phyloP scores from a whole-genome alignment of 805 yeast genomes.

The Spathaspora passalidarum region DNA sequence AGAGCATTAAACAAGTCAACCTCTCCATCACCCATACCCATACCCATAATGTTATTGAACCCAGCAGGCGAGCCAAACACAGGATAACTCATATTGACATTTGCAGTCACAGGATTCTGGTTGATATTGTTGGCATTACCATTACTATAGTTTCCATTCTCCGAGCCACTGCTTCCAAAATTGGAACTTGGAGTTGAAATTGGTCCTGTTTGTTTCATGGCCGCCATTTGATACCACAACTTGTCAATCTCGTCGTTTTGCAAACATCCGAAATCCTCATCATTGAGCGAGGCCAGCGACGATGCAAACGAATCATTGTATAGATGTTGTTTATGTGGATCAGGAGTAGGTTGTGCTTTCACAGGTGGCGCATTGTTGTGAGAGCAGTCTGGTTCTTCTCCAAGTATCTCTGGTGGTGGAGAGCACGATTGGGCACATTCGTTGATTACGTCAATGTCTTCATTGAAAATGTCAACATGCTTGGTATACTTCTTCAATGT shows the following conservation, averaged over 20 bases:
- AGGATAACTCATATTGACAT: background rate
- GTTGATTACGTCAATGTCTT: background rate
- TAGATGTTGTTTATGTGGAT: background rate
- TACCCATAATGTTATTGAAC: too few relatives aligned
- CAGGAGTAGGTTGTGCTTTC: too few relatives aligned
- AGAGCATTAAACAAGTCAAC: background rate
- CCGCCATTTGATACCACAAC: slow-evolving; percentile 31
- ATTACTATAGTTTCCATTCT: too few relatives aligned
- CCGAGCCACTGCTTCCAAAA: too few relatives aligned
- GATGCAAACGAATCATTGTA: background rate
- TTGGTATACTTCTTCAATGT: slow-evolving; percentile 13
- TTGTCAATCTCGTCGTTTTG: slow-evolving; percentile 32
- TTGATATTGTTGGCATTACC: too few relatives aligned
- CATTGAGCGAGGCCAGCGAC: background rate
- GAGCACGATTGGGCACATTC: background rate
- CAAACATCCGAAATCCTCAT: slow-evolving; percentile 15
- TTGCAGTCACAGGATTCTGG: background rate
- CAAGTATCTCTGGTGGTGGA: background rate
- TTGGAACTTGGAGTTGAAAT: too few relatives aligned
- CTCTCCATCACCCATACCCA: background rate
- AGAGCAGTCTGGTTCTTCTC: background rate
- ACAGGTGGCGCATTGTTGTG: too few relatives aligned
- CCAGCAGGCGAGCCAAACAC: background rate
- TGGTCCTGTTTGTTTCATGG: background rate
- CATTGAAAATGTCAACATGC: background rate